Percentiles rank a stretch among this genome's conserved stretches.
Conservation (phyloP, 2,329 filamentous ascomycete species). For the Claviceps fusiformis region DNA sequence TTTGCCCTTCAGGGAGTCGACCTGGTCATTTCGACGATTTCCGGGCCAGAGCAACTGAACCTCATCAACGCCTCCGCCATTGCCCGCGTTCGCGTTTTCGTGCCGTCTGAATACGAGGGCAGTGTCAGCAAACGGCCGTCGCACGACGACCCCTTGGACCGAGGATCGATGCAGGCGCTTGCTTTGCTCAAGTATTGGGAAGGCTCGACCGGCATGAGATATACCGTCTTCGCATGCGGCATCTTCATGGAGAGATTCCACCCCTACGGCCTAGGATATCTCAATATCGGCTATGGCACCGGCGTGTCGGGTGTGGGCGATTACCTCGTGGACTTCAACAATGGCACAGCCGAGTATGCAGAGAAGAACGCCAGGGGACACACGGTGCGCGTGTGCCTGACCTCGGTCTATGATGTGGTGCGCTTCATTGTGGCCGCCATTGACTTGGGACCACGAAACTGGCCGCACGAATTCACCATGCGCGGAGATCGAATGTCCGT, state of each 20-base stretch:
- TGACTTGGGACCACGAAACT: constrained; percentile 43
- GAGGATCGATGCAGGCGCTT: constrained; percentile 42
- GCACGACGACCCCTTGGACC: constrained; percentile 44
- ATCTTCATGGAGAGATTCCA: constrained; percentile 65
- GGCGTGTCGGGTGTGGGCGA: constrained; percentile 43
- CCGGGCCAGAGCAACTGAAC: constrained; percentile 50
- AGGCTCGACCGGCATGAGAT: constrained; percentile 41
- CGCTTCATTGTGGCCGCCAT: constrained; percentile 58
- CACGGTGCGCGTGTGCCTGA: constrained; percentile 48
- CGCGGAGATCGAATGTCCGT: constrained; percentile 52
- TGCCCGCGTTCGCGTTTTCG: constrained; percentile 52
- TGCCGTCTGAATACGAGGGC: constrained; percentile 66
- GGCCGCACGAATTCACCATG: constrained; percentile 58
- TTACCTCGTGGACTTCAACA: constrained; percentile 51
- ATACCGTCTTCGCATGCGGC: constrained; percentile 60
- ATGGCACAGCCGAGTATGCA: constrained; percentile 45
- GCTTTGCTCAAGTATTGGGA: constrained; percentile 41
- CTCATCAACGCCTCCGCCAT: constrained; percentile 59
- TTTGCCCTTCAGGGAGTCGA: constrained; percentile 60
- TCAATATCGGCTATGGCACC: constrained; percentile 44
- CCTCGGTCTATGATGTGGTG: constrained; percentile 55
- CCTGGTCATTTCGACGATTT: constrained; percentile 62
- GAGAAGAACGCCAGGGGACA: constrained; percentile 36
- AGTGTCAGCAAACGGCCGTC: constrained; percentile 38
- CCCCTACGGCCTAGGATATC: constrained; percentile 47